Conservation (phyloP, 2,329 filamentous ascomycete species). For the Colletotrichum musicola region DNA sequence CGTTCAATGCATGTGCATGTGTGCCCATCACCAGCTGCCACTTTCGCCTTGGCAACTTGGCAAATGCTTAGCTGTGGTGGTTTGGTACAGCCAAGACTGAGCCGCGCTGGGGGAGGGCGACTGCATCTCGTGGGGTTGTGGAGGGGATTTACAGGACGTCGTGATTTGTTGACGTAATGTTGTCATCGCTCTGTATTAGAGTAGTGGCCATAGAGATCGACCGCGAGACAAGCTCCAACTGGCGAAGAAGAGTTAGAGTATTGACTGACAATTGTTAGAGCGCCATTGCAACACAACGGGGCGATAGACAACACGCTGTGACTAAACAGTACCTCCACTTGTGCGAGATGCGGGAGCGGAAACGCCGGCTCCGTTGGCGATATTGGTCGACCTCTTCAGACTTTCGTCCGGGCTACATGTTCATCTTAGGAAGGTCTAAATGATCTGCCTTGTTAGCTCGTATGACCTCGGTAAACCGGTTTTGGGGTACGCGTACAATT, state of each 20-base stretch:
- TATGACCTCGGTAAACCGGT: too few relatives aligned
- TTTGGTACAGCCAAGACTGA: conserved; percentile 6
- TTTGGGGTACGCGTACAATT: too few relatives aligned
- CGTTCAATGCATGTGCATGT: neutral
- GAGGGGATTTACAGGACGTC: neutral
- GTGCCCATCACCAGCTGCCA: conserved; percentile 1
- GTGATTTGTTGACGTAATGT: neutral
- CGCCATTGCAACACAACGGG: too few relatives aligned
- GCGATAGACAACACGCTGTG: too few relatives aligned
- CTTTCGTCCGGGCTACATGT: too few relatives aligned
- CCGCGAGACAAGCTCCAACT: neutral
- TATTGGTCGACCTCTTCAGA: too few relatives aligned
- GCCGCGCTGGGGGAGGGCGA: neutral
- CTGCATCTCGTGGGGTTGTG: neutral
- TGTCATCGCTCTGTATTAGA: neutral
- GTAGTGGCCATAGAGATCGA: neutral
- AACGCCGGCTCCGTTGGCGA: too few relatives aligned
- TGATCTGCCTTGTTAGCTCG: too few relatives aligned
- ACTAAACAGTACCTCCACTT: too few relatives aligned
- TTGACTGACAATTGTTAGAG: neutral
- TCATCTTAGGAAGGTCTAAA: too few relatives aligned
- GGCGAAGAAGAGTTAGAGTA: neutral
- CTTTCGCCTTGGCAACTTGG: conserved; percentile 28
- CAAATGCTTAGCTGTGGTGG: conserved; percentile 12
- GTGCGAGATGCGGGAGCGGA: too few relatives aligned